Evolutionary conservation across 371 early-diverging fungal species (phyloP), one percentile per base, ranked within the genome.

Genomic region (Mucor velutinosus): DNA sequence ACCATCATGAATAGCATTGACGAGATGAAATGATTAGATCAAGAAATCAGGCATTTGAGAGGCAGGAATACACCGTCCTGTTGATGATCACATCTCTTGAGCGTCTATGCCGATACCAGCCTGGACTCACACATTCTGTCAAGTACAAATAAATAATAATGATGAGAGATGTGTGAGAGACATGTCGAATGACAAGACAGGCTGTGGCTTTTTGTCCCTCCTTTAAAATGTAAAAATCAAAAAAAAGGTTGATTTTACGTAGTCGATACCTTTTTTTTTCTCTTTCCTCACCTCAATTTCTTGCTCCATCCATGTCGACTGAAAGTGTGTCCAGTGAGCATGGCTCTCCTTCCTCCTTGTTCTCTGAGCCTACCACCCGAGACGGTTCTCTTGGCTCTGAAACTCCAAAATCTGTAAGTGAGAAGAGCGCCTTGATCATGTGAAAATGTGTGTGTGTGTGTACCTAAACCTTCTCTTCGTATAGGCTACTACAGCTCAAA

Each of bases 401-500:
- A 11, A 53, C 53, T 27, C 53, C 53, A 15, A 25, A 7, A 6
- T 30, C 62, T 19, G 62, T 61, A 61, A 61, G 53, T 53, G 23
- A 12, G 14, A 12, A 23, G 21, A 7, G 33, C 33, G 12, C 10
- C 4, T 51, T 25, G 12, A 23, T 21, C 21, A 41, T 41, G 41
- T 41, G 41, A 41, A 41, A 41, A 30, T 30, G 30, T 2, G 37
- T 45, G n/a, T 47, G 47, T 47, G n/a, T 27, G 3, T 25, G 53
- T 53, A 4, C 27, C 53, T 53, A 27, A 27, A 25, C 2, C 10
- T 49, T 51, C 10, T 4, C 2, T 12, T 4, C 6, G 21, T 51
- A 43, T 39, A 63, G 64, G 58, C 39, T 3, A 60, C 69, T 39
- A 51, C 69, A 30, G n/a, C 58, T 0, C 62, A 65, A 57, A 51